Evolutionary conservation across 257 asterid species (phyloP), one percentile per base, ranked within the genome.

Genomic region (Nicotiana otophora): DNA sequence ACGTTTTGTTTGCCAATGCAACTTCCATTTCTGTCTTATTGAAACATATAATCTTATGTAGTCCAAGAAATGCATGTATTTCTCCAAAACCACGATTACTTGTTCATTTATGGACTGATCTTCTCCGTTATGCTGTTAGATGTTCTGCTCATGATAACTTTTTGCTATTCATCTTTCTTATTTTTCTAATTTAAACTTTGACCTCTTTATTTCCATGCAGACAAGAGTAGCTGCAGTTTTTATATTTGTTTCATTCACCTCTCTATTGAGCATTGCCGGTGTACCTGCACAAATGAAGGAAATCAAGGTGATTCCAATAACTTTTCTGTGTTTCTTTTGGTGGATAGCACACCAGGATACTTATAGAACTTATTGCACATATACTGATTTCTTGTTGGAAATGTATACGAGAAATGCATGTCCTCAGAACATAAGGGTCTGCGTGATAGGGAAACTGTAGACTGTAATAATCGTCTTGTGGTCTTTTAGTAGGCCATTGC

Each of bases 251-350:
- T 94, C 99, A 19, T 94, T 94, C 85, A 85, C 93, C 30, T 94
- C 98, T 31, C 94, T 96, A 84, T 86, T 96, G 81, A 91, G 98
- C 81, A 91, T 92, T 58, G 98, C 99, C 19, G 97, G 97, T 77
- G 92, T 91, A 79, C 98, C 99, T 46, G 95, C 98, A 20, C 97
- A 91, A 58, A 86, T 93, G 85, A 96, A 94, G 84, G 99, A 96
- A 89, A 90, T 91, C 82, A 88, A 94, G 98, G 99, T 96, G 91
- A 83, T 60, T 15, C 80, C 63, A 15, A 15, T 75, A 8, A 4
- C 63, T 51, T 75, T 48, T 75, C 28, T 5, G 80, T 75, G 46
- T 48, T 75, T 51, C 63, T 51, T 75, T 75, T 75, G 46, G 61
- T 75, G 46, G 61, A 75, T 75, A 28, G 51, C 12, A 42, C 51